phyloP scores from a whole-genome alignment of 73 alveolate genomes.

The Blepharisma japonicum region DNA sequence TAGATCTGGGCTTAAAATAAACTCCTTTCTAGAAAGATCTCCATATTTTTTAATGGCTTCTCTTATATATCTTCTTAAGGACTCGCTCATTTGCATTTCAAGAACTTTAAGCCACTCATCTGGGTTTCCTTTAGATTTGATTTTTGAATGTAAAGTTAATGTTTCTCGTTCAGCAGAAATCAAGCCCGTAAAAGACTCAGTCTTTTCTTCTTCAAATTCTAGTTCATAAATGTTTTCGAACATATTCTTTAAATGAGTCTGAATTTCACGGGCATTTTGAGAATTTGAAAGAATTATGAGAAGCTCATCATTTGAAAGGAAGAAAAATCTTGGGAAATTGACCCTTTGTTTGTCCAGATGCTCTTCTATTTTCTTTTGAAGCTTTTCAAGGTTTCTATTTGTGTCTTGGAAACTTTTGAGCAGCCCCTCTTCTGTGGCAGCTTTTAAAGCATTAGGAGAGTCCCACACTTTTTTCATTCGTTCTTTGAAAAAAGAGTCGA shows the following conservation, averaged over 20 bases:
- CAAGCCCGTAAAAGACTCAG: constrained; percentile 71
- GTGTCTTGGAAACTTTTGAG: constrained; percentile 66
- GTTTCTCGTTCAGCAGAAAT: constrained; percentile 87
- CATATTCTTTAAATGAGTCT: constrained; percentile 86
- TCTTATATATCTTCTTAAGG: constrained; percentile 76
- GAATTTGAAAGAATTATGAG: constrained; percentile 87
- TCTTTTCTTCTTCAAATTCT: constrained; percentile 71
- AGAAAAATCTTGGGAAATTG: constrained; percentile 98
- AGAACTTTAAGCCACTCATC: constrained; percentile 92
- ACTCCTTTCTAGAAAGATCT: constrained; percentile 66
- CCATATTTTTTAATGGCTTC: constrained; percentile 75
- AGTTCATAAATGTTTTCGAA: constrained; percentile 88
- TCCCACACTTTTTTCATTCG: constrained; percentile 69
- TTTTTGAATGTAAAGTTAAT: constrained; percentile 64
- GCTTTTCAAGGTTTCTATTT: constrained; percentile 70
- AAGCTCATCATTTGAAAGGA: constrained; percentile 97
- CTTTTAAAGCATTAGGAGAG: constrained; percentile 54
- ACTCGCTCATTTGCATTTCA: constrained; percentile 76
- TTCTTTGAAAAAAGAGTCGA: constrained; percentile 73
- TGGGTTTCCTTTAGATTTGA: constrained; percentile 83
- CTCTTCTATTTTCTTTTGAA: constrained; percentile 74
- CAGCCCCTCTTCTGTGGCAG: constrained; percentile 61
- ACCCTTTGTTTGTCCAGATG: constrained; percentile 73
- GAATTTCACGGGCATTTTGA: constrained; percentile 66
- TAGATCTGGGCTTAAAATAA: constrained; percentile 80